Evolutionary conservation across 176 grass and related monocot genomes (phyloP).

Genomic region (Hordeum vulgare): DNA sequence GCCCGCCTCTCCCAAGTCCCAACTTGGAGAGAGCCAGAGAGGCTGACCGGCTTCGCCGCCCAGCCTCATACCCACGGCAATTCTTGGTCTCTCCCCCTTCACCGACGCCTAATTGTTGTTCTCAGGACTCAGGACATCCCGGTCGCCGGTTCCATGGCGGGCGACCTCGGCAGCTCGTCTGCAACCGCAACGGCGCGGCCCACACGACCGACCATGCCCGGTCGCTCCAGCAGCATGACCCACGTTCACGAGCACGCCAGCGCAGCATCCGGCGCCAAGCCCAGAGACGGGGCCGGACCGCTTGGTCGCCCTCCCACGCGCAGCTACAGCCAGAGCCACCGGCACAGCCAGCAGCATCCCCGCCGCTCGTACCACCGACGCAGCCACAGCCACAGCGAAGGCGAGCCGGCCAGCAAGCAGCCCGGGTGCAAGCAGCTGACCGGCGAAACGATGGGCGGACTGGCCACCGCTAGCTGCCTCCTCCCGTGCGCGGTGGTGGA

Average conservation of each 20-base stretch:
- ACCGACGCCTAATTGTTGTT: neutral
- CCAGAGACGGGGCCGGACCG: neutral
- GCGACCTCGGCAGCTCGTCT: neutral
- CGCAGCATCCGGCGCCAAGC: neutral
- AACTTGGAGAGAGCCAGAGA: neutral
- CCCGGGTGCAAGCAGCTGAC: neutral
- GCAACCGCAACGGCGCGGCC: neutral
- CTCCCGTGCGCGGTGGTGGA: neutral
- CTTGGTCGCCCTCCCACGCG: neutral
- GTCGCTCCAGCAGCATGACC: neutral
- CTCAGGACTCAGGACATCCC: neutral
- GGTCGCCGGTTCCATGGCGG: no score
- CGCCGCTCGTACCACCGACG: neutral
- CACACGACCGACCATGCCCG: neutral
- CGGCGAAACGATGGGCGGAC: neutral
- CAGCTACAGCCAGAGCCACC: neutral
- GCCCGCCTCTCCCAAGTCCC: neutral
- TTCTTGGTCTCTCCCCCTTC: no score
- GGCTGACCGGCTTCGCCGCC: neutral
- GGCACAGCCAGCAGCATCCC: neutral
- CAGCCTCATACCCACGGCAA: neutral
- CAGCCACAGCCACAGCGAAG: neutral
- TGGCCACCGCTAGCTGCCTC: neutral
- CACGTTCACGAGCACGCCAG: neutral
- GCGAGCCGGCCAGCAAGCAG: neutral